Conservation (phyloP, 352 stramenopile genomes). For the Globisporangium canariense region DNA sequence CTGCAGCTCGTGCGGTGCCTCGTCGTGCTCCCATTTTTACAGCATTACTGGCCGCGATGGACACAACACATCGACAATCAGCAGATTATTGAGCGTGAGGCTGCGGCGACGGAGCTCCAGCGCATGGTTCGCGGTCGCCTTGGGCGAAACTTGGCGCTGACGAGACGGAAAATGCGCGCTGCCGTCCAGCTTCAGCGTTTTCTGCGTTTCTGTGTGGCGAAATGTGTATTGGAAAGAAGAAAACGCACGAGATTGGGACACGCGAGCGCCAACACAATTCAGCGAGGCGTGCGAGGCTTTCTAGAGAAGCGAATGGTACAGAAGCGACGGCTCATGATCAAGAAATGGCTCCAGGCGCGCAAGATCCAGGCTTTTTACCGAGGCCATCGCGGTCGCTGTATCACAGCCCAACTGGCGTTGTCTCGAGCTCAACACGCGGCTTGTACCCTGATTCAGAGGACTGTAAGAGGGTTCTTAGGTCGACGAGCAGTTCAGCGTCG, state of each 20-base stretch:
- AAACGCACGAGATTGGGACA: constrained; percentile 11
- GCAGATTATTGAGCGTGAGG: constrained; percentile 23
- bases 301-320: constrained; percentile 10
- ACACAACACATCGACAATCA: constrained; percentile 4
- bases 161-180: constrained; percentile 16
- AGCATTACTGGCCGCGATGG: constrained; percentile 36
- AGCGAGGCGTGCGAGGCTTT: constrained; percentile 31
- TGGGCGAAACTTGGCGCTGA: not conserved
- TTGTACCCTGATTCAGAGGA: constrained; percentile 25
- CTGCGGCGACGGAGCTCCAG: constrained; percentile 41
- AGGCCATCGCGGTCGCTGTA: constrained; percentile 25
- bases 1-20: constrained; percentile 35
- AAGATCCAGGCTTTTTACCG: constrained; percentile 44
- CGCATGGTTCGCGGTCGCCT: constrained; percentile 27
- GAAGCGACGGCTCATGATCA: constrained; percentile 13
- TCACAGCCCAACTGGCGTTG: constrained; percentile 1
- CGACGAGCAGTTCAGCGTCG: constrained; percentile 20
- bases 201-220: constrained; percentile 25
- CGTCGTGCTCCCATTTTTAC: constrained; percentile 34
- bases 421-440: constrained; percentile 7
- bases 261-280: constrained; percentile 27
- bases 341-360: constrained; percentile 34
- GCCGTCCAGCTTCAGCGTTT: constrained; percentile 30
- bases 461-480: constrained; percentile 13
- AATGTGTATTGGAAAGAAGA: constrained; percentile 17